Conservation (phyloP, 176 grass and related monocot genomes). For the Oryza meridionalis region DNA sequence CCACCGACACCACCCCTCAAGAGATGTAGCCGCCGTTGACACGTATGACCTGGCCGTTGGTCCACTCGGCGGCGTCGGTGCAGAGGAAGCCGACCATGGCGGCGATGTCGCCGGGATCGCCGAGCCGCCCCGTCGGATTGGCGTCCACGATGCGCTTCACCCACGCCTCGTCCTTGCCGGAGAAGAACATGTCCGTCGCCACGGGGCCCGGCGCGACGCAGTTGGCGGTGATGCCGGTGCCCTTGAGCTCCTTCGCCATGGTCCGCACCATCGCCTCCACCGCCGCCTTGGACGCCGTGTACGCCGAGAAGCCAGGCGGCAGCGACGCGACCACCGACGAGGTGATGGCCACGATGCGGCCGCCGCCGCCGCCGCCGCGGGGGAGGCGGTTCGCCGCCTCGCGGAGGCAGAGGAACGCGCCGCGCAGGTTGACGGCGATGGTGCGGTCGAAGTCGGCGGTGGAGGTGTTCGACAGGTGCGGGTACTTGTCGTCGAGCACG, state of each 20-base stretch:
- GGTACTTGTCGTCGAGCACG: too few relatives aligned
- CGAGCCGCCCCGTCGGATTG: too few relatives aligned
- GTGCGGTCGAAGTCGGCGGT: too few relatives aligned
- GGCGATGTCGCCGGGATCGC: too few relatives aligned
- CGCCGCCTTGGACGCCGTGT: conserved; percentile 60
- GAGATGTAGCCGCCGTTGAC: neutral
- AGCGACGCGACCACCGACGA: too few relatives aligned
- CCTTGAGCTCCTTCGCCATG: conserved; percentile 56
- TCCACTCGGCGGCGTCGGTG: conserved; percentile 43
- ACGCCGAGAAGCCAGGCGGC: conserved; percentile 30
- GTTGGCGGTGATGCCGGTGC: conserved; percentile 62
- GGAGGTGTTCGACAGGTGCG: too few relatives aligned
- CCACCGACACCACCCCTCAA: neutral
- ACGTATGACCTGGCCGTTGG: neutral
- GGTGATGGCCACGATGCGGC: too few relatives aligned
- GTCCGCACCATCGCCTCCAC: conserved; percentile 60
- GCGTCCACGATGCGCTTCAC: too few relatives aligned
- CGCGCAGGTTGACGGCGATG: too few relatives aligned
- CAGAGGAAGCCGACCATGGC: conserved; percentile 63
- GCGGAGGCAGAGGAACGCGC: too few relatives aligned
- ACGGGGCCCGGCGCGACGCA: conserved; percentile 56
- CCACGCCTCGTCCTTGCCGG: neutral
- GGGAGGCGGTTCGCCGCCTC: conserved; percentile 32
- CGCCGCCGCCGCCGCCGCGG: conserved; percentile 53
- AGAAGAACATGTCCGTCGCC: conserved; percentile 63